Conservation (phyloP, 805 yeast genomes). For the Yueomyces sinensis region DNA sequence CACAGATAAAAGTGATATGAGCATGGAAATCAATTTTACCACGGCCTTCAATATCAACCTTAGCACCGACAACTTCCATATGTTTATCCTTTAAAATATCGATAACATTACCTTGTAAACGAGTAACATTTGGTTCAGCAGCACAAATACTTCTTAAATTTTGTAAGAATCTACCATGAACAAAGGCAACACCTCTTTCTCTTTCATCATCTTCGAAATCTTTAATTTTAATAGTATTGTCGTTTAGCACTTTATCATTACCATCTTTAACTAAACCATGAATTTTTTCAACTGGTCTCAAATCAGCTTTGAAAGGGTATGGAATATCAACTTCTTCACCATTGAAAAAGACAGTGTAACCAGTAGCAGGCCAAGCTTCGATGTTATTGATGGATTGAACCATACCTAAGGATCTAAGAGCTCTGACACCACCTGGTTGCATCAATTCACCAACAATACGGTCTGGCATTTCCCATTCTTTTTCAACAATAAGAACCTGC, state of each 20-base stretch:
- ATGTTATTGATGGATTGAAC: slow-evolving; percentile 33
- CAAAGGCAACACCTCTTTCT: slow-evolving; percentile 72
- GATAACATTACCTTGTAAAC: slow-evolving; percentile 75
- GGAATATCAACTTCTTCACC: slow-evolving; percentile 45
- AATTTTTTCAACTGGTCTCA: slow-evolving; percentile 35
- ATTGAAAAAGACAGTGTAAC: slow-evolving; percentile 66
- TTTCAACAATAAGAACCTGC: slow-evolving; percentile 58
- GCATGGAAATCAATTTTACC: slow-evolving; percentile 36
- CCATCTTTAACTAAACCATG: slow-evolving; percentile 43
- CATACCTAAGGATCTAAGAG: slow-evolving; percentile 75
- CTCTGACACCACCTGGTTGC: slow-evolving; percentile 94
- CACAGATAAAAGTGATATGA: slow-evolving; percentile 65
- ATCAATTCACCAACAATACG: slow-evolving; percentile 93
- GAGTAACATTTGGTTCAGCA: slow-evolving; percentile 58
- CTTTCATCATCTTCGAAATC: slow-evolving; percentile 49
- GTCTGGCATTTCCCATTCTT: slow-evolving; percentile 88
- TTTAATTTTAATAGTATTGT: slow-evolving; percentile 32
- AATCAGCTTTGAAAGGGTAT: slow-evolving; percentile 53
- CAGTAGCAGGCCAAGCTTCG: slow-evolving; percentile 64
- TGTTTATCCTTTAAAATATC: slow-evolving; percentile 42
- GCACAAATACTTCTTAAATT: slow-evolving; percentile 64
- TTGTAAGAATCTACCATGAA: slow-evolving; percentile 77
- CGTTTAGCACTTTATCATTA: slow-evolving; percentile 42
- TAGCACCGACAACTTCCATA: slow-evolving; percentile 64
- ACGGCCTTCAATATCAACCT: slow-evolving; percentile 35